Conservation (phyloP, 2,329 filamentous ascomycete genomes). For the Dichotomopilus funicola region DNA sequence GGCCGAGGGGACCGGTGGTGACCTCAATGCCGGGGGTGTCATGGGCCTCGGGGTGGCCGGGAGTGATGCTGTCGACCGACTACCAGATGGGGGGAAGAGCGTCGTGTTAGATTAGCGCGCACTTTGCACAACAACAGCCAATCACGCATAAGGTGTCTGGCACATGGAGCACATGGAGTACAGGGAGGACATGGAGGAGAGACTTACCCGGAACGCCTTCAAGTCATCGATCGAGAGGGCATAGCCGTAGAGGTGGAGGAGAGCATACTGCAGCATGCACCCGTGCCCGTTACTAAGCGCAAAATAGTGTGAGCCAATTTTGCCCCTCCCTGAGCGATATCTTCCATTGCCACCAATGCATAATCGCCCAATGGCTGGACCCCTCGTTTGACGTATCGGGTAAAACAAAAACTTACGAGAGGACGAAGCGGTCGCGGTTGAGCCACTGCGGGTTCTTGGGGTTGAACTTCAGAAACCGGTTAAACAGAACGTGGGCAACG, state of each 20-base stretch:
- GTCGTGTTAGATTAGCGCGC: too few species aligned
- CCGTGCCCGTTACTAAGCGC: slow-evolving; percentile 82
- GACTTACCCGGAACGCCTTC: slow-evolving; percentile 89
- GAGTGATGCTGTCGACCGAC: slow-evolving; percentile 66
- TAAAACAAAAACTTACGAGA: slow-evolving; percentile 67
- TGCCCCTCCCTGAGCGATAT: not conserved
- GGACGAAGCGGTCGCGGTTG: slow-evolving; percentile 97
- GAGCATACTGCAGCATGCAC: slow-evolving; percentile 98
- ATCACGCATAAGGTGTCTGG: too few species aligned
- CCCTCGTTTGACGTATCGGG: too few species aligned
- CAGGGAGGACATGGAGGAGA: not conserved
- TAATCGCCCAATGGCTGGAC: too few species aligned
- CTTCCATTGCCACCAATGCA: too few species aligned
- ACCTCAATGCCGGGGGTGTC: slow-evolving; percentile 97
- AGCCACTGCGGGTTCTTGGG: slow-evolving; percentile 97
- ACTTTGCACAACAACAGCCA: too few species aligned
- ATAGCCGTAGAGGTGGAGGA: slow-evolving; percentile 96
- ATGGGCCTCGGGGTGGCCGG: slow-evolving; percentile 92
- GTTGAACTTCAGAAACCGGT: slow-evolving; percentile 99
- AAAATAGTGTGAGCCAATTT: not conserved
- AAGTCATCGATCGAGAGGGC: slow-evolving; percentile 79
- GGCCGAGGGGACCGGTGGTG: slow-evolving; percentile 93
- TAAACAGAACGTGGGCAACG: slow-evolving; percentile 92
- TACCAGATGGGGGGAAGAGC: slow-evolving; percentile 20
- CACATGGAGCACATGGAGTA: too few species aligned